A percentile compares a stretch with the other conserved stretches of the same genome.
phyloP scores from a whole-genome alignment of 2,329 filamentous ascomycete genomes.

The Hymenoscyphus repandus region DNA sequence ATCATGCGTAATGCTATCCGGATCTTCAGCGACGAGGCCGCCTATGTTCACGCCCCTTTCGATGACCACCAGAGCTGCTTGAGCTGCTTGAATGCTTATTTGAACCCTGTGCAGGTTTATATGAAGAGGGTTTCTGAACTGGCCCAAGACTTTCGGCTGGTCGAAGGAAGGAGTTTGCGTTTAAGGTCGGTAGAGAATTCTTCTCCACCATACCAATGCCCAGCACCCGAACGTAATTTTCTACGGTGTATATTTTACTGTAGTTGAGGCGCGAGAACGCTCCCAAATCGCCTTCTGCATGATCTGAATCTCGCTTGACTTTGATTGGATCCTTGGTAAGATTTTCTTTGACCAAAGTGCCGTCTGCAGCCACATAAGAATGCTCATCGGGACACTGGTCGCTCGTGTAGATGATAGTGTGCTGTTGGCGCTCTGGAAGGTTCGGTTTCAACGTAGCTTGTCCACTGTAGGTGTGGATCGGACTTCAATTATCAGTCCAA shows the following conservation, averaged over 20 bases:
- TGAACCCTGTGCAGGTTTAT: slow-evolving; percentile 4
- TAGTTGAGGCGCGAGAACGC: slow-evolving; percentile 24
- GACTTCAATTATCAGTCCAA: slow-evolving; percentile 1
- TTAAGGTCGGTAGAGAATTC: slow-evolving; percentile 7
- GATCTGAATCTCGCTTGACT: slow-evolving; percentile 13
- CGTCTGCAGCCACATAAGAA: slow-evolving; percentile 6
- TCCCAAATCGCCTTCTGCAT: slow-evolving; percentile 12
- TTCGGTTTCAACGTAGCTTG: slow-evolving; percentile 23
- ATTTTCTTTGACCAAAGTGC: slow-evolving; percentile 12
- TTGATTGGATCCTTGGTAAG: slow-evolving; percentile 18
- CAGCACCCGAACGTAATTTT: slow-evolving; percentile 24
- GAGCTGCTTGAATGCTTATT: not conserved
- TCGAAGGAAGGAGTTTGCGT: slow-evolving; percentile 6
- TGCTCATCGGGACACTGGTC: slow-evolving; percentile 7
- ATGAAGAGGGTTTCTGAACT: slow-evolving; percentile 4
- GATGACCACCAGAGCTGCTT: not conserved
- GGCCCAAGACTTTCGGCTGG: slow-evolving; percentile 2
- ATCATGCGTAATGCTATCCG: not conserved
- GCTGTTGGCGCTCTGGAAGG: slow-evolving; percentile 16
- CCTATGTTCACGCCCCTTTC: slow-evolving; percentile 6
- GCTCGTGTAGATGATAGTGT: slow-evolving; percentile 20
- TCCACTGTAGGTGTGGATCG: slow-evolving; percentile 22
- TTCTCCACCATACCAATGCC: slow-evolving; percentile 22
- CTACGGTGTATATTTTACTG: slow-evolving; percentile 27
- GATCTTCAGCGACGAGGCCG: slow-evolving; percentile 1